Base-by-base conservation (phyloP, 371 early-diverging fungal species). In the Actinomortierella ambigua region DNA sequence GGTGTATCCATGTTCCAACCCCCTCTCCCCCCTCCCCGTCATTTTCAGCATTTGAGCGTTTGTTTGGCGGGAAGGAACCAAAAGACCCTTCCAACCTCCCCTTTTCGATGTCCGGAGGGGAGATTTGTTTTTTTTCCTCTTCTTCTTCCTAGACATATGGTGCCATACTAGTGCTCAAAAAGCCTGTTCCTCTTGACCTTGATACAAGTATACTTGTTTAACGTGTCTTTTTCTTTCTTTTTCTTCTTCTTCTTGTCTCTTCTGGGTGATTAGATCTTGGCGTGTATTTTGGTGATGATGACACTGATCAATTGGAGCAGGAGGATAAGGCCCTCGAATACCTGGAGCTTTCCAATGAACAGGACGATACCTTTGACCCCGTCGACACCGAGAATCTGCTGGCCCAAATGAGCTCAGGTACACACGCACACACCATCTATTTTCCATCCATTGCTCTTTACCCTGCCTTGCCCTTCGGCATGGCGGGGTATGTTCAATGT, bases 331-430 rank as follows among this genome's bases (percentile, higher is more conserved):
- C 63, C 17, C 67, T 73, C 27, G 63, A 67, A 22, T 63, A 63
- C 15, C 59, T 73, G 14, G 75, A 63, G 5, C 54, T 73, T n/a
- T 48, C 59, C 23, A 55, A 48, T 44, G 75, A 73, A 15, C 67
- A 66, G 14, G 75, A 73, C 27, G 75, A 67, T 23, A 26, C 75
- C 39, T 73, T 63, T 29, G 75, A 73, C 41, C 61, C 63, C 1
- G 63, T 73, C n/a, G 75, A 73, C 15, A 73, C 75, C 2, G 67
- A 67, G 49, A 59, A 63, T 15, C 55, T 73, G 27, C 34, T 73
- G 51, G 67, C 67, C 8, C 67, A 73, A 50, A 60, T 73, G 67
- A 63, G 67, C 28, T 49, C 60, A 59, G 75, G 75, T 73, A 65
- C 9, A 3, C 28, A 23, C n/a, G n/a, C n/a, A n/a, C n/a, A n/a